These are phyloP conservation scores for Phoenix dactylifera DNA, from an alignment of 176 grass and related monocot species.

Conservation along the genomic window DNA sequence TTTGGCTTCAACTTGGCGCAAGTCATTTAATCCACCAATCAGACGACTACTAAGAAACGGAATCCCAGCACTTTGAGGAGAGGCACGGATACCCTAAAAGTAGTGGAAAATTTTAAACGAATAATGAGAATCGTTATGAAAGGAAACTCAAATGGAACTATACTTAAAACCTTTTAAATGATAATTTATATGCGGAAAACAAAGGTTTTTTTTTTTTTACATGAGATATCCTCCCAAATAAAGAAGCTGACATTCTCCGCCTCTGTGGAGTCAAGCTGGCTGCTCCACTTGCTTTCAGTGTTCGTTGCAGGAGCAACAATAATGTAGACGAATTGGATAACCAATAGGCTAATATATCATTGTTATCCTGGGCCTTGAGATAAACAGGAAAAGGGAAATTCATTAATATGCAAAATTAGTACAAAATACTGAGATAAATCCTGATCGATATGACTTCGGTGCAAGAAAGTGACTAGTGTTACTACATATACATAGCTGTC, in stretches of 20 bases:
- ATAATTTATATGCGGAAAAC: no score
- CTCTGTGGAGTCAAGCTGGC: conserved; percentile 54
- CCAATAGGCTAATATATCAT: conserved; percentile 12
- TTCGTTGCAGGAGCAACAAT: conserved; percentile 22
- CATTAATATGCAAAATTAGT: conserved; percentile 1
- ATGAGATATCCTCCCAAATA: conserved; percentile 52
- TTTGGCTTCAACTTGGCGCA: conserved; percentile 71
- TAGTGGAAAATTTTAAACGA: neutral
- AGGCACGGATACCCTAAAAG: conserved; percentile 33
- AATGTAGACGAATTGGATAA: conserved; percentile 26
- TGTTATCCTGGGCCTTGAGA: conserved; percentile 11
- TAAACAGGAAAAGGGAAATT: conserved; percentile 15
- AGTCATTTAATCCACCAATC: conserved; percentile 35
- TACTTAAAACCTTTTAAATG: no score
- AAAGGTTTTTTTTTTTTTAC: conserved; percentile 16
- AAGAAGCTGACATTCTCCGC: conserved; percentile 41
- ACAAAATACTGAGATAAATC: no score
- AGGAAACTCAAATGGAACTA: no score
- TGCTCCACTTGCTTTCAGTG: conserved; percentile 35
- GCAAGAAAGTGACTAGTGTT: no score
- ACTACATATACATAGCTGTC: no score
- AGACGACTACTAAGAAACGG: conserved; percentile 42
- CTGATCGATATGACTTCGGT: no score
- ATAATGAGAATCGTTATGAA: neutral
- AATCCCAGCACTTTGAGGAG: conserved; percentile 50